Evolutionary conservation across 306 rosid species (phyloP).

Genomic region (Phaseolus lunatus): DNA sequence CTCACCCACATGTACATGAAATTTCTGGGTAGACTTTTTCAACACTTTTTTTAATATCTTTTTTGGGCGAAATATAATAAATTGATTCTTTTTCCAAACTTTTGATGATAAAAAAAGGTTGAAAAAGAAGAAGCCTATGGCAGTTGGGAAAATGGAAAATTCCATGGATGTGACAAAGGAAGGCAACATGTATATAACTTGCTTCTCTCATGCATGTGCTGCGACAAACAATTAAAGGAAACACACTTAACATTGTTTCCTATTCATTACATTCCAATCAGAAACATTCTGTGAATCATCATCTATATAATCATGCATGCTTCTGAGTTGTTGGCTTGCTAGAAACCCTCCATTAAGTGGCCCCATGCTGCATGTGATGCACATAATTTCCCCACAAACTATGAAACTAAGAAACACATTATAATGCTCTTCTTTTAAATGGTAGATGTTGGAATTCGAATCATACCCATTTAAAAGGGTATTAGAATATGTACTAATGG

Average conservation of each 20-base stretch:
- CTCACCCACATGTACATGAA: conserved; percentile 6
- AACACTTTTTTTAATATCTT: background rate
- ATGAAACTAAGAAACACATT: conserved; percentile 16
- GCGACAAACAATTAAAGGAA: background rate
- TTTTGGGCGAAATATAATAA: background rate
- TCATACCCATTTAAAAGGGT: background rate
- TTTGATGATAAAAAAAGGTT: background rate
- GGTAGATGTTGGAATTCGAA: conserved; percentile 8
- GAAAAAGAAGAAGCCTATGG: background rate
- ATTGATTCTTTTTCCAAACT: background rate
- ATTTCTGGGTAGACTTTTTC: background rate
- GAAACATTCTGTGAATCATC: background rate
- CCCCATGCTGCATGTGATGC: conserved; percentile 35
- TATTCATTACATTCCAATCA: background rate
- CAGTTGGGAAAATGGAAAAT: background rate
- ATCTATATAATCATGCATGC: background rate
- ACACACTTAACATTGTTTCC: background rate
- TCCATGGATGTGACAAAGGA: conserved; percentile 2
- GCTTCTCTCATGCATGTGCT: conserved; percentile 32
- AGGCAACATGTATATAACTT: background rate
- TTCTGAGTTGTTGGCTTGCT: conserved; percentile 25
- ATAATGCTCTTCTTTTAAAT: background rate
- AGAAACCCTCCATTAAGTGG: conserved; percentile 21
- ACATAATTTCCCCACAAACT: background rate
- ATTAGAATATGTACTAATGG: too few relatives aligned